Base-by-base conservation (phyloP, 495 filamentous ascomycete species). In the Talaromyces thailandensis region DNA sequence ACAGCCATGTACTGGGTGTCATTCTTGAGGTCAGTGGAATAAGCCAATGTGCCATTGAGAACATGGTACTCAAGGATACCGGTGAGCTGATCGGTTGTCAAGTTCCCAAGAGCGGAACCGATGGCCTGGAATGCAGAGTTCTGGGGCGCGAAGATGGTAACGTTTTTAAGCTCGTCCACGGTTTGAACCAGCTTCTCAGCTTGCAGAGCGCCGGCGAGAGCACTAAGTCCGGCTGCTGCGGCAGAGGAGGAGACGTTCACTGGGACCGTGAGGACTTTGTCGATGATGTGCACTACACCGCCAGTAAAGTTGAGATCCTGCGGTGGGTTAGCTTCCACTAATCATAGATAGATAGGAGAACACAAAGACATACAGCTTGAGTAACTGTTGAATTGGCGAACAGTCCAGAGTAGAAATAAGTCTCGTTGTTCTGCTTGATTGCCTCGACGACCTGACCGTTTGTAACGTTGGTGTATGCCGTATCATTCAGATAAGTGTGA, bases 281-380 rank as follows among this genome's bases (percentile, higher is more conserved):
- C 81, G 66, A 91, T 82, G 51, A 90, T 71, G 68, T 91, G 88
- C 31, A 89, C 74, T 1, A 85, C 78, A 40, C 88, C 88, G 18
- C 83, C 81, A 35, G 75, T 78, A 72, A 88, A 90, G 63, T 77
- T 76, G 50, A 86, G 65, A 68, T 90, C 76, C 79, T 81, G 18
- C 1, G 6, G 16, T 48, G 1, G 2, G 18, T 48, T 48, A 48
- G n/a, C n/a, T 48, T 21, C 3, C 1, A 21, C 21, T 0, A 23
- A 48, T 48, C 0, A 18, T 21, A 21, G 3, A 45, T 9, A 18
- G 16, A 21, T 18, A 31, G 40, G 57, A 35, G 50, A 24, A n/a
- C 5, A 7, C 5, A 5, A 43, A 21, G 7, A 66, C 68, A 57
- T 68, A 77, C 74, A 62, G 73, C 68, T 51, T 61, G 64, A 7